Conservation (phyloP, 305 asterid species). For the Solanum aculeatissimum region DNA sequence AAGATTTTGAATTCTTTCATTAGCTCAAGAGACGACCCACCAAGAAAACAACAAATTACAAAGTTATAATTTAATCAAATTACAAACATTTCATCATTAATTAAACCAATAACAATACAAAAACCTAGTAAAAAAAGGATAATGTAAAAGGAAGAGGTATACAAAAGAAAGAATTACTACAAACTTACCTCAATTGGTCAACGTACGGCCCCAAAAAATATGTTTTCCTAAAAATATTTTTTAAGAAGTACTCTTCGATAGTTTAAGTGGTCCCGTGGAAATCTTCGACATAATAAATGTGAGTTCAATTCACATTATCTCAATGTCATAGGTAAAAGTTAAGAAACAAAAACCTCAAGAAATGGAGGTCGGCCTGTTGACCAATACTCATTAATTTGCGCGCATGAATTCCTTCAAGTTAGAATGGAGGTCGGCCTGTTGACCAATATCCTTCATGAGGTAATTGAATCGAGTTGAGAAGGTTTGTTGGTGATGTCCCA, state of each 20-base stretch:
- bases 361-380: conserved; percentile 73
- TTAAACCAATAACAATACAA: neutral
- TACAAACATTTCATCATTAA: neutral
- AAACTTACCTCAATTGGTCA: neutral
- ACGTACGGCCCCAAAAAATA: neutral
- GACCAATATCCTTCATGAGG: conserved; percentile 75
- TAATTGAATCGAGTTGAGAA: conserved; percentile 58
- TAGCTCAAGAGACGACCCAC: neutral
- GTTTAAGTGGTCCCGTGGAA: neutral
- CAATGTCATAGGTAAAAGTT: neutral
- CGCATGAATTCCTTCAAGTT: neutral
- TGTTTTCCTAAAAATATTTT: neutral
- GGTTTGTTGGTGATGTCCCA: conserved; percentile 61
- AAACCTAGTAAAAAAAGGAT: neutral
- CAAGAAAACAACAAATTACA: neutral
- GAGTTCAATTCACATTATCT: neutral
- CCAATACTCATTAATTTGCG: conserved; percentile 23
- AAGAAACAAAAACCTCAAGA: neutral
- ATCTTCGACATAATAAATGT: neutral
- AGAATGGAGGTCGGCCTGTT: conserved; percentile 72
- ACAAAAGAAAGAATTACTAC: neutral
- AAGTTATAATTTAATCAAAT: neutral
- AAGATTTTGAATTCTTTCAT: neutral
- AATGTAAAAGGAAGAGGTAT: neutral
- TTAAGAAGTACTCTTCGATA: neutral